Conservation (phyloP, 352 stramenopile genomes). For the Poterioochromonas sp. region DNA sequence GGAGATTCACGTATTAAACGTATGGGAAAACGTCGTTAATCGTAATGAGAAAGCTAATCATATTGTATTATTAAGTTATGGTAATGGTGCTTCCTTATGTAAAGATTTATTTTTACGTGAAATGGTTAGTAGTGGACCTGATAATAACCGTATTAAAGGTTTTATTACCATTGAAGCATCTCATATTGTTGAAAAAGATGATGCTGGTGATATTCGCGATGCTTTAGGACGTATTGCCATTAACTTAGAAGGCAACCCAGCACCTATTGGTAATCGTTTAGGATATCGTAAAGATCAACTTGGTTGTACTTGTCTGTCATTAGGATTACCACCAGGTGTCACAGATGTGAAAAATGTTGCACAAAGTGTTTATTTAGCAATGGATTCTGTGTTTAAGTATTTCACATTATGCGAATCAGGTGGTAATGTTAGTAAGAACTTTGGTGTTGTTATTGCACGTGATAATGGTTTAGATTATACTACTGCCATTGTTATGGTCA, state of each 20-base stretch:
- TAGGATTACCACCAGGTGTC: constrained; percentile 13
- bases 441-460: neutral
- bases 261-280: constrained; percentile 47
- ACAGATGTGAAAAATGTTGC: constrained; percentile 9
- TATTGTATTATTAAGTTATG: constrained; percentile 75
- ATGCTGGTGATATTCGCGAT: constrained; percentile 60
- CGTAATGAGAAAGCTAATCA: constrained; percentile 54
- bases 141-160: constrained; percentile 60
- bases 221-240: constrained; percentile 68
- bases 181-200: constrained; percentile 61
- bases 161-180: constrained; percentile 74
- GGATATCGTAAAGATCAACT: constrained; percentile 7
- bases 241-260: constrained; percentile 58
- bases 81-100: constrained; percentile 63
- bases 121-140: constrained; percentile 56
- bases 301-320: constrained; percentile 1
- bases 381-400: constrained; percentile 29
- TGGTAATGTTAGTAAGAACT: constrained; percentile 23
- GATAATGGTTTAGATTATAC: constrained; percentile 9
- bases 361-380: neutral
- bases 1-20: constrained; percentile 71
- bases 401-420: neutral
- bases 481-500: neutral
- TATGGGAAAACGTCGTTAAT: constrained; percentile 74
- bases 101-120: constrained; percentile 67